Base-by-base conservation (phyloP, 2,329 filamentous ascomycete species). In the Periconia digitata region DNA sequence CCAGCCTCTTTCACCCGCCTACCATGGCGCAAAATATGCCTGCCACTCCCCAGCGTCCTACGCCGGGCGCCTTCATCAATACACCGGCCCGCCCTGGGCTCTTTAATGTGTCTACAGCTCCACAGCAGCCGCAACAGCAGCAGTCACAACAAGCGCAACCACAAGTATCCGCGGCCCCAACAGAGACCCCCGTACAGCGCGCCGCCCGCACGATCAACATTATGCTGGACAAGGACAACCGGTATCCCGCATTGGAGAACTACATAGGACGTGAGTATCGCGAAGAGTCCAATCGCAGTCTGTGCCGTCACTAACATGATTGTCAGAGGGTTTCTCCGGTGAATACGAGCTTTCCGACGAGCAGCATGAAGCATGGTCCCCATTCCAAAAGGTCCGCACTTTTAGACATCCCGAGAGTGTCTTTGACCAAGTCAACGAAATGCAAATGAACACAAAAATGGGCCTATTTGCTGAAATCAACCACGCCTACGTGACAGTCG, bases 401-500 rank as follows among this genome's bases (percentile, higher is more conserved):
- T 92, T 96, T 74, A 86, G 89, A 60, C 92, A 99, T 44, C 94
- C 94, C 41, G 91, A 96, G 59, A 84, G 85, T 63, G 88, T 99
- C 44, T 92, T 97, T 65, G 88, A 95, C 60, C 91, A 96, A 67
- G 92, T 95, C 71, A 95, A 99, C 61, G 80, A 84, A 43, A 88
- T 89, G 49, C 86, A 95, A 66, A 85, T 96, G 20, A 86, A 87
- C 50, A 96, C 92, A n/a, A 83, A 85, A 64, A 95, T 99, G 88
- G 95, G 95, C 8, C 78, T 99, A 27, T 97, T 99, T 71, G 89
- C 94, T 16, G 89, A 95, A 72, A 81, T 99, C 64, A 92, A 92
- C 64, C 91, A 97, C 72, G 94, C 92, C 23, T 99, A 92, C 89
- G 89, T 96, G 46, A 85, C 89, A 20, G 94, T 99, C 67, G 94